Conservation (phyloP, 805 yeast genomes). For the Sungouiozyma ichnusensis region DNA sequence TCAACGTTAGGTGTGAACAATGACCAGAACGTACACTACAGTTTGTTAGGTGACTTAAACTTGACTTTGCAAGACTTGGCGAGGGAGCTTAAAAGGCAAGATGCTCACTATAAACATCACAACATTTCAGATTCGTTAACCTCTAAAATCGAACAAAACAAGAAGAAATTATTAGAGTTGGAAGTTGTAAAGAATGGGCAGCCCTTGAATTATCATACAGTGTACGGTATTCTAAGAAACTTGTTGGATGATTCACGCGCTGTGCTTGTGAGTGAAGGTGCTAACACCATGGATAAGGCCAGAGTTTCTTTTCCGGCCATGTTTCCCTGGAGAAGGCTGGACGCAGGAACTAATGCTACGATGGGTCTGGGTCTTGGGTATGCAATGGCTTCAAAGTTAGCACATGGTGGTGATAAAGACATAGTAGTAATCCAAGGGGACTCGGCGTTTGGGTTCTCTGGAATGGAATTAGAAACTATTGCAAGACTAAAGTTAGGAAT, state of each 20-base stretch:
- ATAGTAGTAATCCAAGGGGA: conserved; percentile 63
- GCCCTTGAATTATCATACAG: conserved; percentile 42
- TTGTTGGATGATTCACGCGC: conserved; percentile 29
- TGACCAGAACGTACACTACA: conserved; percentile 26
- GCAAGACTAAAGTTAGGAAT: conserved; percentile 44
- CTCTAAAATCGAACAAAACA: conserved; percentile 12
- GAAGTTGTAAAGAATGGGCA: conserved; percentile 4
- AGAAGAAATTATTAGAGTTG: conserved; percentile 17
- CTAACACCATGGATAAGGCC: conserved; percentile 66
- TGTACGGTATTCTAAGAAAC: conserved; percentile 39
- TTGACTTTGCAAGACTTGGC: conserved; percentile 32
- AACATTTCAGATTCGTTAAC: conserved; percentile 8
- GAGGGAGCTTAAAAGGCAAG: conserved; percentile 11
- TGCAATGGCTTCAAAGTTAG: conserved; percentile 49
- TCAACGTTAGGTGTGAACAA: conserved; percentile 45
- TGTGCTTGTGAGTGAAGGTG: conserved; percentile 56
- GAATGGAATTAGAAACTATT: conserved; percentile 63
- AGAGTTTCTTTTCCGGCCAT: conserved; percentile 48
- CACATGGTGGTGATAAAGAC: conserved; percentile 23
- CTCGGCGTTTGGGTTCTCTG: conserved; percentile 70
- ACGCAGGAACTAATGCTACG: conserved; percentile 69
- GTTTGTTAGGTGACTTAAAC: conserved; percentile 47
- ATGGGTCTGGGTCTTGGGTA: conserved; percentile 72
- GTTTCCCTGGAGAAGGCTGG: conserved; percentile 45
- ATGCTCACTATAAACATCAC: conserved; percentile 4